Percentiles rank a stretch among this genome's conserved stretches.
These are phyloP conservation scores for Cutaneotrichosporon mucoides DNA, from an alignment of 1,284 basidiomycete genomes.

Conservation along the genomic window DNA sequence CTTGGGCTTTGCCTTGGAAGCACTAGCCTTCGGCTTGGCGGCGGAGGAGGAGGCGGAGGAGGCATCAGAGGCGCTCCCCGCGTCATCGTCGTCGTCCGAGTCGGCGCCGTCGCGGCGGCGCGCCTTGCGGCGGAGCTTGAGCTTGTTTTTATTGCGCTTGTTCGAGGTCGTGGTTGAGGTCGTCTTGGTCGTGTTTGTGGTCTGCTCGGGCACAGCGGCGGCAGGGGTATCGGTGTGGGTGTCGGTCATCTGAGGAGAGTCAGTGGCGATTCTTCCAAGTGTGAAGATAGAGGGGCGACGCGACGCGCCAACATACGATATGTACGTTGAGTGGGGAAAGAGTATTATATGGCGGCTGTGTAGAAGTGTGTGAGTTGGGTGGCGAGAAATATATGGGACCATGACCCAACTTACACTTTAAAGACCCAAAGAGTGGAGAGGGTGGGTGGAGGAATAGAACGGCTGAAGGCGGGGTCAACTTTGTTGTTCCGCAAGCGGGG, in stretches of 20 bases:
- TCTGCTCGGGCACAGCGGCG: not conserved
- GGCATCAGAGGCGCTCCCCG: constrained; percentile 6
- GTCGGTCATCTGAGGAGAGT: constrained; percentile 13
- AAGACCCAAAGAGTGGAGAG: no score
- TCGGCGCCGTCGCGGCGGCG: constrained; percentile 17
- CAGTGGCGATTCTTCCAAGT: no score
- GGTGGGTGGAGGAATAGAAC: no score
- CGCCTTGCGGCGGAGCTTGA: constrained; percentile 9
- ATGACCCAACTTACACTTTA: no score
- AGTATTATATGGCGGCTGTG: not conserved
- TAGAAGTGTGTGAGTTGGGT: not conserved
- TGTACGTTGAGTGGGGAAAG: not conserved
- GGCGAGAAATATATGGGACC: not conserved
- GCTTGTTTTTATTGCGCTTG: not conserved
- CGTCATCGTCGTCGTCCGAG: constrained; percentile 8
- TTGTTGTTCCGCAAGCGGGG: no score
- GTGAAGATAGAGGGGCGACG: no score
- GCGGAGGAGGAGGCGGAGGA: not conserved
- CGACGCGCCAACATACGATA: not conserved
- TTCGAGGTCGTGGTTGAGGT: not conserved
- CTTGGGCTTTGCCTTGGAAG: no score
- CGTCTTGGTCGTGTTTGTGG: no score
- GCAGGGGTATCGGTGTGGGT: constrained; percentile 1
- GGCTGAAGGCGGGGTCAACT: no score
- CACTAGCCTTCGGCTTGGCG: not conserved